Percentiles rank a stretch among this genome's conserved stretches.
Evolutionary conservation across 139 green algal genomes (phyloP).

Genomic region (Coccomyxa sp.): DNA sequence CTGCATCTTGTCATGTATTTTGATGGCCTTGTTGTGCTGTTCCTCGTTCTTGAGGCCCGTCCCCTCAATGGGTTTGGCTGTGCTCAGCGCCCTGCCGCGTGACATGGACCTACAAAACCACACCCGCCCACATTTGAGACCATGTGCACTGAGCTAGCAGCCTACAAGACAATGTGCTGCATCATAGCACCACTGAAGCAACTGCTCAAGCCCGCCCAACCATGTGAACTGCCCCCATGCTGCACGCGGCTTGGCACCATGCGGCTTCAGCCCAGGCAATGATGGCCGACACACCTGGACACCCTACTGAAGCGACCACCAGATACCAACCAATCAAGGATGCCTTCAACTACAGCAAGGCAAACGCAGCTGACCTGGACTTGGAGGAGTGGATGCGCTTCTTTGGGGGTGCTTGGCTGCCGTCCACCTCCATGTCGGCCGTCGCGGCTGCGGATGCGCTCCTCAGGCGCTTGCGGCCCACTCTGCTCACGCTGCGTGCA

Average conservation of each 20-base stretch:
- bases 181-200: too few species aligned
- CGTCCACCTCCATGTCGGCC: constrained; percentile 22
- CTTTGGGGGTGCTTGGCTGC: constrained; percentile 52
- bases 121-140: too few species aligned
- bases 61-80: constrained; percentile 40
- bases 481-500: constrained; percentile 47
- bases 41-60: constrained; percentile 74
- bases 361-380: constrained; percentile 36
- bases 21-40: constrained; percentile 81
- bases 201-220: too few species aligned
- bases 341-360: neutral
- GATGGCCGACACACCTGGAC: too few species aligned
- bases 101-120: constrained; percentile 67
- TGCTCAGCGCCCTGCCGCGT: constrained; percentile 56
- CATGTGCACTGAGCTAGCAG: too few species aligned
- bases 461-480: constrained; percentile 66
- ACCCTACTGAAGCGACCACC: too few species aligned
- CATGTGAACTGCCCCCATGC: too few species aligned
- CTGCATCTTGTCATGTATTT: constrained; percentile 83
- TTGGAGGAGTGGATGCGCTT: constrained; percentile 85
- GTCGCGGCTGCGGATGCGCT: constrained; percentile 2
- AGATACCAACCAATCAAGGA: too few species aligned
- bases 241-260: too few species aligned
- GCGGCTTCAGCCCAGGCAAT: too few species aligned
- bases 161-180: too few species aligned